A percentile compares a stretch with the other conserved stretches of the same genome.
Evolutionary conservation across 371 early-diverging fungal species (phyloP).

Genomic region (Blakeslea trispora): DNA sequence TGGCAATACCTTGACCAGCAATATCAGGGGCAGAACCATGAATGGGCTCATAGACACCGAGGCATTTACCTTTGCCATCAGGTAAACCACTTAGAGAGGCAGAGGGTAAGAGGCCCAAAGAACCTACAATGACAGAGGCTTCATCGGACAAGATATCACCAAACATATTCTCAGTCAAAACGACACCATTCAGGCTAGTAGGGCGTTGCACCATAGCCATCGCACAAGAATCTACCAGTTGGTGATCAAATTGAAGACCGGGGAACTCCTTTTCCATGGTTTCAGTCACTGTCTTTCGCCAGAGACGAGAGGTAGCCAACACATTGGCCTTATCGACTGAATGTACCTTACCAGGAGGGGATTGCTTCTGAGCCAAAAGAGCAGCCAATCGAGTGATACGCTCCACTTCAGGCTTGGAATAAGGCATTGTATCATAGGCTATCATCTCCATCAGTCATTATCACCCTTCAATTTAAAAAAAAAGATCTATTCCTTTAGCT

Average conservation of each 20-base stretch:
- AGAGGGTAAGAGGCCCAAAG: constrained; percentile 91
- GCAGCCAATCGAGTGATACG: constrained; percentile 94
- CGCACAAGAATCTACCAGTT: constrained; percentile 94
- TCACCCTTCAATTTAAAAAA: too few relatives aligned
- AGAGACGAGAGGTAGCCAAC: constrained; percentile 94
- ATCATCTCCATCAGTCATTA: constrained; percentile 3
- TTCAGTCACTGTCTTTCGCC: constrained; percentile 91
- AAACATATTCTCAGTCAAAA: constrained; percentile 98
- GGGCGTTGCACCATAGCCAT: constrained; percentile 96
- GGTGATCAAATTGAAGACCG: constrained; percentile 77
- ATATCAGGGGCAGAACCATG: constrained; percentile 98
- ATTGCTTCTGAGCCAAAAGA: constrained; percentile 72
- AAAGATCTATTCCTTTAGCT: constrained; percentile 1
- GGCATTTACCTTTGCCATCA: constrained; percentile 66
- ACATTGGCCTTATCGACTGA: constrained; percentile 98
- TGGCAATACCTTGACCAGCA: constrained; percentile 93
- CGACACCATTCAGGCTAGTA: constrained; percentile 86
- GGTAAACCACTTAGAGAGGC: constrained; percentile 89
- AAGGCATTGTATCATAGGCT: constrained; percentile 91
- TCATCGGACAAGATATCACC: constrained; percentile 97
- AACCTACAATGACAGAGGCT: constrained; percentile 93
- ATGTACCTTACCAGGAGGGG: constrained; percentile 85
- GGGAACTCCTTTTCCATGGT: constrained; percentile 88
- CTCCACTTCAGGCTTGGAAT: constrained; percentile 86
- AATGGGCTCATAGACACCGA: constrained; percentile 96